phyloP scores from a whole-genome alignment of 352 stramenopile species.

The Plasmopara halstedii region DNA sequence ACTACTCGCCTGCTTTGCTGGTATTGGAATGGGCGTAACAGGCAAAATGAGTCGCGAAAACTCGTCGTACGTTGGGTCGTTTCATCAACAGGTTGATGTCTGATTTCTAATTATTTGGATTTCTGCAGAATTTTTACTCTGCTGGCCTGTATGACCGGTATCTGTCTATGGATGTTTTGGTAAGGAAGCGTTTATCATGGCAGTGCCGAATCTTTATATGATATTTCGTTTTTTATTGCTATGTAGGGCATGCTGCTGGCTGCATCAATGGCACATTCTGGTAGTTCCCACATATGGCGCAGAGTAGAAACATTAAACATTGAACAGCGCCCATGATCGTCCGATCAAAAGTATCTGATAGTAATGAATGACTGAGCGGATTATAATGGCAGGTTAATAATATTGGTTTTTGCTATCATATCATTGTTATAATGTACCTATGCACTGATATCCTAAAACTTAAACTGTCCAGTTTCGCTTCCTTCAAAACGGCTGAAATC shows the following conservation, averaged over 20 bases:
- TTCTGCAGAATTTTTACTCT: constrained; percentile 68
- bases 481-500: no score
- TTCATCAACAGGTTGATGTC: not conserved
- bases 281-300: constrained; percentile 70
- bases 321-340: constrained; percentile 1
- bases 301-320: constrained; percentile 47
- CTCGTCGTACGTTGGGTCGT: constrained; percentile 61
- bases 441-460: no score
- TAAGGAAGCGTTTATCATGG: constrained; percentile 13
- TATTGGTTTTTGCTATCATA: not conserved
- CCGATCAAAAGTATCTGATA: no score
- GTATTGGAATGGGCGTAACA: constrained; percentile 69
- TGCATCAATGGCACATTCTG: constrained; percentile 87
- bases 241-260: constrained; percentile 79
- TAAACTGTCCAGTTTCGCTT: no score
- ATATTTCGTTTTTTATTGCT: constrained; percentile 12
- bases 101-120: not conserved
- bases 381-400: constrained; percentile 20
- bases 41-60: constrained; percentile 83
- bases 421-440: no score
- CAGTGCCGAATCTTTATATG: not conserved
- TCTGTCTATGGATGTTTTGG: constrained; percentile 88
- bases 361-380: constrained; percentile 14
- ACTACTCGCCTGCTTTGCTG: constrained; percentile 64
- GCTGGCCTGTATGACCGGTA: constrained; percentile 69